These are phyloP conservation scores for Medicago truncatula DNA, from an alignment of 306 rosid genomes.

Conservation along the genomic window DNA sequence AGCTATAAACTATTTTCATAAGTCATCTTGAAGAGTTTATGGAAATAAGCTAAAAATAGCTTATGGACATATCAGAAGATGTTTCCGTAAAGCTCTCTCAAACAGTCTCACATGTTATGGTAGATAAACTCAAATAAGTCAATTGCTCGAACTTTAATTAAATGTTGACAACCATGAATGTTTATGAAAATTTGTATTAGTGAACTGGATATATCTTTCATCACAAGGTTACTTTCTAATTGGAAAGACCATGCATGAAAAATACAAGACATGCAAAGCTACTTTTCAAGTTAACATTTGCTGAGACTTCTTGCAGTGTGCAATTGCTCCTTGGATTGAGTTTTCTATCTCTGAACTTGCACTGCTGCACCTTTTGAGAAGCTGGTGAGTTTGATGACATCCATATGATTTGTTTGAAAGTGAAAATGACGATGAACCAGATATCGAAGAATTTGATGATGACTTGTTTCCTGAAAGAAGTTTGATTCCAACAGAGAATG, in stretches of 20 bases:
- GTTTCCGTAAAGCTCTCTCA: neutral
- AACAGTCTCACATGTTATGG: neutral
- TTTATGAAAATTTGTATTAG: constrained; percentile 45
- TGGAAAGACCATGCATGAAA: constrained; percentile 42
- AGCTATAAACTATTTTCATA: neutral
- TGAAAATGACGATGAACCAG: constrained; percentile 62
- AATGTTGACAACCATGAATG: constrained; percentile 14
- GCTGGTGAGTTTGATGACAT: constrained; percentile 47
- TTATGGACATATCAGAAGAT: neutral
- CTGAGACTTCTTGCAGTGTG: constrained; percentile 93
- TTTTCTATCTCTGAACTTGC: constrained; percentile 78
- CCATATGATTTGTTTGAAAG: constrained; percentile 55
- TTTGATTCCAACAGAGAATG: constrained; percentile 76
- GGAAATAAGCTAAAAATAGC: neutral
- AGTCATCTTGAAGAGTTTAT: neutral
- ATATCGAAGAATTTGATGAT: constrained; percentile 44
- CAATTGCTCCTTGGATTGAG: constrained; percentile 97
- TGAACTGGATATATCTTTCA: constrained; percentile 42
- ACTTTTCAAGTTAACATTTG: constrained; percentile 40
- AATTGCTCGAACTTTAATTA: neutral
- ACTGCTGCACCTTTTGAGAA: constrained; percentile 82
- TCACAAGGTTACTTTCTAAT: constrained; percentile 39
- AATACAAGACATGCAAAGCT: constrained; percentile 25
- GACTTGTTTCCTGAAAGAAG: constrained; percentile 64
- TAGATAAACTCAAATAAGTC: neutral